Evolutionary conservation across 352 stramenopile genomes (phyloP).

Genomic region (Globisporangium echinulatum): DNA sequence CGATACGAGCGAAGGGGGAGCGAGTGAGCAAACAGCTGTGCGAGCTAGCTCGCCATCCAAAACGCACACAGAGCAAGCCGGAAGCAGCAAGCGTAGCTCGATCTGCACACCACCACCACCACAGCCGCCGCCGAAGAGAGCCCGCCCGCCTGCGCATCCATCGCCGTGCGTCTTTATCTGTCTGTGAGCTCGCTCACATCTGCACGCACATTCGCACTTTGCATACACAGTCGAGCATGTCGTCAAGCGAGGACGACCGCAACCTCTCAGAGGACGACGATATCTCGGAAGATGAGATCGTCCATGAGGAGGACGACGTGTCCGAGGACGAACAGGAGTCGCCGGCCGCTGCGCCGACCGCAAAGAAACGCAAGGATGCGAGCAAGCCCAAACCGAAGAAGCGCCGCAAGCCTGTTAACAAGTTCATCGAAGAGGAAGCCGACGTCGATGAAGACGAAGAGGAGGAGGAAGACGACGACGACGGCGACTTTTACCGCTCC

Average conservation of each 20-base stretch:
- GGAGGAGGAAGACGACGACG: constrained; percentile 80
- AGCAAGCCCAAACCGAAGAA: constrained; percentile 81
- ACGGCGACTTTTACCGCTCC: constrained; percentile 67
- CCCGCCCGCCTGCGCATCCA: too few relatives aligned
- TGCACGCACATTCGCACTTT: background rate
- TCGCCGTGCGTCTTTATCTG: too few relatives aligned
- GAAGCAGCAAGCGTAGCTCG: too few relatives aligned
- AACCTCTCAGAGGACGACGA: constrained; percentile 61
- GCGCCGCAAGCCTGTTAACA: constrained; percentile 77
- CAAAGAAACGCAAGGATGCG: constrained; percentile 73
- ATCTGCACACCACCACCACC: too few relatives aligned
- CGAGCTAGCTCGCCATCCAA: too few relatives aligned
- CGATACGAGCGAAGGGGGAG: too few relatives aligned
- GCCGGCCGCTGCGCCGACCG: background rate
- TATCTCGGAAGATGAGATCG: constrained; percentile 26
- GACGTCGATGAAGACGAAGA: constrained; percentile 86
- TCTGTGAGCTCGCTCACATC: background rate
- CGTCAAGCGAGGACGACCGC: constrained; percentile 82
- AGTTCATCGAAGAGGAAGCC: constrained; percentile 87
- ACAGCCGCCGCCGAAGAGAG: too few relatives aligned
- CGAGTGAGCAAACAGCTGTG: too few relatives aligned
- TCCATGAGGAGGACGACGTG: constrained; percentile 53
- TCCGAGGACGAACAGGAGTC: constrained; percentile 34
- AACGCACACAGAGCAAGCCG: too few relatives aligned
- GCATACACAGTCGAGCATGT: constrained; percentile 36